These are phyloP conservation scores for Penicillium capsulatum DNA, from an alignment of 2,329 filamentous ascomycete genomes.

Conservation along the genomic window DNA sequence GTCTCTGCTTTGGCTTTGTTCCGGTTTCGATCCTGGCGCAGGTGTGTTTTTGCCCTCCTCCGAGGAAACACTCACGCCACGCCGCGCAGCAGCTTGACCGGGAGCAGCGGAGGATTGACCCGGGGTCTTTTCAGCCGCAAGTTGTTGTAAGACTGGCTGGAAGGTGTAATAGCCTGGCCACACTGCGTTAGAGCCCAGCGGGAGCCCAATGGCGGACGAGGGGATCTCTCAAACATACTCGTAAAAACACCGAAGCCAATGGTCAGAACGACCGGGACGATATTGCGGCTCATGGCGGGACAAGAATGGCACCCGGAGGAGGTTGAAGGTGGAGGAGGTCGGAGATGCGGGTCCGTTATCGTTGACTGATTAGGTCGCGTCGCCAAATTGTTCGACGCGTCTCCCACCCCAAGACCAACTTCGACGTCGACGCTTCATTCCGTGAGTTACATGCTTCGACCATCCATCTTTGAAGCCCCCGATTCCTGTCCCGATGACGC, in stretches of 20 bases:
- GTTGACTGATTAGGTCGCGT: slow-evolving; percentile 23
- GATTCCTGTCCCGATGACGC: slow-evolving; percentile 21
- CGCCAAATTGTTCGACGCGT: slow-evolving; percentile 19
- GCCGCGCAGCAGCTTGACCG: slow-evolving; percentile 1
- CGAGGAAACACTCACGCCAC: slow-evolving; percentile 1
- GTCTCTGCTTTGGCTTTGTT: too few relatives aligned
- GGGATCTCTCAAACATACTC: slow-evolving; percentile 26
- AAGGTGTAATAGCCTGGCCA: slow-evolving; percentile 42
- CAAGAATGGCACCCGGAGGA: neutral
- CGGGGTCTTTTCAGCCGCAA: slow-evolving; percentile 30
- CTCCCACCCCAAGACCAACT: neutral
- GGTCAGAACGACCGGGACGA: slow-evolving; percentile 36
- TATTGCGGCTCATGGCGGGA: slow-evolving; percentile 35
- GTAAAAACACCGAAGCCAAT: slow-evolving; percentile 41
- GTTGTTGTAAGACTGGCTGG: slow-evolving; percentile 39
- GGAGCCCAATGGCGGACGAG: neutral
- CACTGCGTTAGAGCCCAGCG: slow-evolving; percentile 13
- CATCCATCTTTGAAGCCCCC: neutral
- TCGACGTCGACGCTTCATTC: neutral
- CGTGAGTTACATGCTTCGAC: neutral
- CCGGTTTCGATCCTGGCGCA: neutral
- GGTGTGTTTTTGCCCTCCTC: neutral
- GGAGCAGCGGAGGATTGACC: slow-evolving; percentile 8
- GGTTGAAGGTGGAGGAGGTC: slow-evolving; percentile 6
- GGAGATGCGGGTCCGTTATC: slow-evolving; percentile 22